These are phyloP conservation scores for Thelephora aurantiotincta DNA, from an alignment of 768 basidiomycete genomes.

Conservation along the genomic window DNA sequence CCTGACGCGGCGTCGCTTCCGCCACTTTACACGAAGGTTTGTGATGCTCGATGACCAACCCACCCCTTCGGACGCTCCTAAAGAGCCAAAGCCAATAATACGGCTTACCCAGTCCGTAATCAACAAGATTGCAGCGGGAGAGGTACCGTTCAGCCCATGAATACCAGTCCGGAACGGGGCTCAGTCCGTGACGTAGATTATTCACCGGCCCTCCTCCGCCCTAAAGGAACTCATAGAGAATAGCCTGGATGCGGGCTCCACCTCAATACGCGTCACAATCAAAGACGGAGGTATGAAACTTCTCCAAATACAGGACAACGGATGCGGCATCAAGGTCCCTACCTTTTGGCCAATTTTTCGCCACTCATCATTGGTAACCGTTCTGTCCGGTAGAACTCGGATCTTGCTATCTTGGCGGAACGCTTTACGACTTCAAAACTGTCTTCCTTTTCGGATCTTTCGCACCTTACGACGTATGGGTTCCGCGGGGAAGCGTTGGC, in stretches of 20 bases:
- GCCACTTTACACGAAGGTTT: background rate
- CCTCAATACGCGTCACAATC: conserved; percentile 71
- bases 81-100: conserved; percentile 51
- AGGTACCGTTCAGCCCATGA: conserved; percentile 18
- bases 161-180: background rate
- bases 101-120: conserved; percentile 74
- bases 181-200: conserved; percentile 35
- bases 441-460: conserved; percentile 72
- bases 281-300: conserved; percentile 95
- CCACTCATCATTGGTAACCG: background rate
- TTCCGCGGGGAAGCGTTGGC: conserved; percentile 96
- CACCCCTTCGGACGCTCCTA: conserved; percentile 10
- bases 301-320: conserved; percentile 93
- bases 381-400: conserved; percentile 46
- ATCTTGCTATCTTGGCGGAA: conserved; percentile 84
- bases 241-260: conserved; percentile 84
- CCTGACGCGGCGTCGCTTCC: background rate
- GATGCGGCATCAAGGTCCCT: conserved; percentile 77
- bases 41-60: background rate
- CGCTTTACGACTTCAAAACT: conserved; percentile 95
- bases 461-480: conserved; percentile 79
- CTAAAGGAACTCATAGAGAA: conserved; percentile 96
- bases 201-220: conserved; percentile 85
- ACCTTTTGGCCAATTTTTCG: no score
- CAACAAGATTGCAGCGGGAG: conserved; percentile 72